Base-by-base conservation (phyloP, 2,329 filamentous ascomycete genomes). In the Aspergillus ibericus region DNA sequence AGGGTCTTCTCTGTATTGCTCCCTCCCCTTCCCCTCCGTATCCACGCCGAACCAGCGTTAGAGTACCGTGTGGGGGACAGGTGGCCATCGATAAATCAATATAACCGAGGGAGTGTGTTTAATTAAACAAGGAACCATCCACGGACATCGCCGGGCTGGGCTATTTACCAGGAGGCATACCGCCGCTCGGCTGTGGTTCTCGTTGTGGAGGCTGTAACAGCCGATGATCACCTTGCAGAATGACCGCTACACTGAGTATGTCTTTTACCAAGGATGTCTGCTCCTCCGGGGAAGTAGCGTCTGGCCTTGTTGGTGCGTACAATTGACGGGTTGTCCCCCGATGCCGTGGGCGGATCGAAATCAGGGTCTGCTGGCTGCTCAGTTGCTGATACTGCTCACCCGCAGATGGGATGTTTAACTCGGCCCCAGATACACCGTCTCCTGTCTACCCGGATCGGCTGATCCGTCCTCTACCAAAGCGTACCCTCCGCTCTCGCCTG, bases 401-500 rank as follows among this genome's bases (percentile, higher is more conserved):
- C 69, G 69, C 74, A 81, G 78, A 77, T 71, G 74, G 77, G 73
- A 77, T 76, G 68, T 82, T 80, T 71, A 79, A 80, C 64, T 77
- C 79, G 68, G 76, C 77, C 68, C 78, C 80, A 66, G 92, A 96
- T 81, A 89, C 89, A 59, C 83, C 87, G 63, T 95, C 92, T 60
- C 86, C 90, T 59, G 82, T 91, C 70, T 96, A 91, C 73, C 92
- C 92, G 65, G 91, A 96, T 73, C 88, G 95, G 76, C 90, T 93
- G 61, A 99, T 99, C 73, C 89, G 92, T 72, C 95, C 95, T 57
- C 81, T 99, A 60, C 95, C 95, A 44, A 95, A 91, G 78, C 89
- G 92, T 70, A 89, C 91, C 64, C 83, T 99, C 55, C 91, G 93
- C 68, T 92, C 95, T 73, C 88, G 91, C 57, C 82, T 99, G 53